These are phyloP conservation scores for Alternaria ethzedia DNA, from an alignment of 2,329 filamentous ascomycete genomes.

Conservation along the genomic window DNA sequence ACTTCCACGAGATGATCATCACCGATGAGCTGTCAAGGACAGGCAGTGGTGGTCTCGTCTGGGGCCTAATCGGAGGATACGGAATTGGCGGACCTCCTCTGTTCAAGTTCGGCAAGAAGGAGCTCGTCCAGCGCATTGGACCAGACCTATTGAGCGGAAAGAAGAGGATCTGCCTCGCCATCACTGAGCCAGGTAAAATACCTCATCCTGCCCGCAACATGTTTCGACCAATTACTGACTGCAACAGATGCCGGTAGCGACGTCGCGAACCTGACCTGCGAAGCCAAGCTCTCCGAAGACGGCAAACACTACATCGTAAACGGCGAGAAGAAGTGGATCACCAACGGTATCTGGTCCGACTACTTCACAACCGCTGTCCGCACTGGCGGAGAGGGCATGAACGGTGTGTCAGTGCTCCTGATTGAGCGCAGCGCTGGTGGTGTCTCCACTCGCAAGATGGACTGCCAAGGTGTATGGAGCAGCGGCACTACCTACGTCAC, in stretches of 20 bases:
- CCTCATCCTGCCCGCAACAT: neutral
- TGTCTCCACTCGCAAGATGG: conserved; percentile 93
- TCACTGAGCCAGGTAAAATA: conserved; percentile 74
- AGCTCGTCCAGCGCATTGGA: conserved; percentile 83
- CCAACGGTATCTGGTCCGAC: conserved; percentile 94
- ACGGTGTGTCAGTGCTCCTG: conserved; percentile 86
- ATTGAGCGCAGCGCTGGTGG: conserved; percentile 86
- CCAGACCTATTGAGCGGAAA: conserved; percentile 88
- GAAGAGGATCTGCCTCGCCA: conserved; percentile 96
- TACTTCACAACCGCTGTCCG: conserved; percentile 82
- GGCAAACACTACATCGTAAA: conserved; percentile 99
- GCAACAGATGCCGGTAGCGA: conserved; percentile 81
- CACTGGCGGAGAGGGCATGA: conserved; percentile 84
- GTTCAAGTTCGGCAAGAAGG: conserved; percentile 88
- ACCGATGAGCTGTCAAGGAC: conserved; percentile 92
- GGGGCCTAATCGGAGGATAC: conserved; percentile 94
- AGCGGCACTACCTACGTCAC: conserved; percentile 96
- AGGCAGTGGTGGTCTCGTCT: conserved; percentile 90
- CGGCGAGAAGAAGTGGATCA: conserved; percentile 99
- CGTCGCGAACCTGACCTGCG: conserved; percentile 92
- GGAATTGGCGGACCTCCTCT: conserved; percentile 92
- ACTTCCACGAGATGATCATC: conserved; percentile 96
- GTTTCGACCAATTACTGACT: conserved; percentile 8
- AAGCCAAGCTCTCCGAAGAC: conserved; percentile 92
- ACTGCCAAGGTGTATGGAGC: conserved; percentile 89